Base-by-base conservation (phyloP, 345 rosid genomes). In the Boechera retrofracta region DNA sequence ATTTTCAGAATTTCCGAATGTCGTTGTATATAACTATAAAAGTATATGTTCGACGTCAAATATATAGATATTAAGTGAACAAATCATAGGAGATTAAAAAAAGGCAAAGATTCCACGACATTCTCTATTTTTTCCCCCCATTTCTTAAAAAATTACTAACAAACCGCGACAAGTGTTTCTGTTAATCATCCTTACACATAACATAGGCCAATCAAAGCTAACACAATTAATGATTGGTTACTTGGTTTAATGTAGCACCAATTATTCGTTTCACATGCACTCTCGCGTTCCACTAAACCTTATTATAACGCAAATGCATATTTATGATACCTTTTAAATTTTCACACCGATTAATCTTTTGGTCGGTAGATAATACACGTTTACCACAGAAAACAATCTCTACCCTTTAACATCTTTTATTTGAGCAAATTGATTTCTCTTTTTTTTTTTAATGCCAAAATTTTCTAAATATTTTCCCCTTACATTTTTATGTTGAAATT, bases 191-290 rank as follows among this genome's bases (percentile, higher is more conserved):
- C 13, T 72, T 38, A 51, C 54, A 49, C 18, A 24, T 15, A 44
- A 65, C 51, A 72, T 51, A 58, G 3, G 49, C 71, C 71, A 52
- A 67, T 59, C 48, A 65, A 65, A 72, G 45, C 55, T 24, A 67
- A 59, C 77, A 78, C 29, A 66, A 28, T 2, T 28, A 28, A 73
- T 73, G 45, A 67, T 73, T 78, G 49, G 44, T 41, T 41, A 41
- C 10, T 41, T 41, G 44, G 59, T 72, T 72, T 64, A 39, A 33
- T 66, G 51, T 72, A 72, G 49, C 69, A 31, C 35, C 70, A 73
- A 78, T 73, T 44, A 78, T 78, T 78, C 61, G 51, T 24, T 42
- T 67, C 78, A 78, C 81, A 78, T 78, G 74, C 74, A 53, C 44
- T 78, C 56, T 48, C 12, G 52, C 67, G 15, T 51, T 60, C 69